These are phyloP conservation scores for Trichocomaceae sp. DNA, from an alignment of 2,329 filamentous ascomycete species.

Conservation along the genomic window DNA sequence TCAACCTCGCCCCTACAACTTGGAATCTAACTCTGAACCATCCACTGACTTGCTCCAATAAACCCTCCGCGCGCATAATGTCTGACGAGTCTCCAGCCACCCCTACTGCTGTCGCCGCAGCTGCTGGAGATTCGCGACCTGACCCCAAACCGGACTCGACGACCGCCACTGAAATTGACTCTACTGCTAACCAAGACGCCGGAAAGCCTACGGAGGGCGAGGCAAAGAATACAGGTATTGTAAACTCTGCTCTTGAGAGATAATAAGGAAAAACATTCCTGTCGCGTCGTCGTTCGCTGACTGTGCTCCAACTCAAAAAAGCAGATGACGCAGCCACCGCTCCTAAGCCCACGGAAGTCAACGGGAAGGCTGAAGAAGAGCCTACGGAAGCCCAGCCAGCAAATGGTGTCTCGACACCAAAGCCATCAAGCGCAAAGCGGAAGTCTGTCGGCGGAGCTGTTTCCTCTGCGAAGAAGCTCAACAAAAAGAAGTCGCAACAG, in stretches of 20 bases:
- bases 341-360: conserved; percentile 20
- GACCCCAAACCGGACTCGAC: conserved; percentile 20
- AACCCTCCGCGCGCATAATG: conserved; percentile 25
- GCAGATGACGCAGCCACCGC: conserved; percentile 26
- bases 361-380: conserved; percentile 15
- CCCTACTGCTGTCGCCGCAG: conserved; percentile 24
- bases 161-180: conserved; percentile 17
- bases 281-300: conserved; percentile 9
- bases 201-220: conserved; percentile 10
- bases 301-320: conserved; percentile 19
- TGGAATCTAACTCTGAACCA: background rate
- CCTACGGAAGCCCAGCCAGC: conserved; percentile 22
- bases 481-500: conserved; percentile 73
- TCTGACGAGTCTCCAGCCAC: conserved; percentile 34
- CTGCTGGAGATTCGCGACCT: conserved; percentile 27
- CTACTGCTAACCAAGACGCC: conserved; percentile 11
- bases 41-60: background rate
- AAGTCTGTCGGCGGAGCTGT: conserved; percentile 61
- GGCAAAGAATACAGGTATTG: conserved; percentile 27
- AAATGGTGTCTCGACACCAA: conserved; percentile 47
- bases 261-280: background rate
- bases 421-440: conserved; percentile 49
- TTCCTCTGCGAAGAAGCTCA: conserved; percentile 68
- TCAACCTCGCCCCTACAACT: background rate
- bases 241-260: background rate